phyloP scores from a whole-genome alignment of 2,329 filamentous ascomycete species.

The Camptophora hylomeconis region DNA sequence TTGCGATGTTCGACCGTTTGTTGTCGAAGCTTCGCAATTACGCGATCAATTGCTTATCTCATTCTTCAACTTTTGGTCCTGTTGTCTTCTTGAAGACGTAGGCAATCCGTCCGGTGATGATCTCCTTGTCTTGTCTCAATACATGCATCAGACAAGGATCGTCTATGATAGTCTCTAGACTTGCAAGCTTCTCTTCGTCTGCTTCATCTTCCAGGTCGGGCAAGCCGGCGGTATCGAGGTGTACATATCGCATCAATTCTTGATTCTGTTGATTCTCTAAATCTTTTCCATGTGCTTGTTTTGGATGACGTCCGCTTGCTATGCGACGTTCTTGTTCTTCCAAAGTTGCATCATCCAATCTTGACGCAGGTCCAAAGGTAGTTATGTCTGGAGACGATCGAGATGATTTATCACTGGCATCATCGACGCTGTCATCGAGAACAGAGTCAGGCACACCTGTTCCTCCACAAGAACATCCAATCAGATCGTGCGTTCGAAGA shows the following conservation, averaged over 20 bases:
- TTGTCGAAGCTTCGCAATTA: no score
- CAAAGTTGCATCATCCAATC: constrained; percentile 1
- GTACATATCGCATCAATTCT: constrained; percentile 30
- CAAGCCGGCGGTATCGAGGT: constrained; percentile 27
- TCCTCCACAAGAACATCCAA: constrained; percentile 51
- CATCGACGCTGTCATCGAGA: constrained; percentile 2
- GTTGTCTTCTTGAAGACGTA: constrained; percentile 17
- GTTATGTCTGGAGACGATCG: constrained; percentile 9
- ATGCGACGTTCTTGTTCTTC: constrained; percentile 4
- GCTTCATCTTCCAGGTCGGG: constrained; percentile 4
- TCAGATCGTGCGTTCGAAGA: constrained; percentile 56
- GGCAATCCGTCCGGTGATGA: constrained; percentile 11
- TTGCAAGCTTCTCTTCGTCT: constrained; percentile 2
- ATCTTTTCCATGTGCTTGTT: constrained; percentile 10
- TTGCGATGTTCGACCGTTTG: no score
- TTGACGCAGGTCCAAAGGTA: constrained; percentile 5
- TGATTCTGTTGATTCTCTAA: constrained; percentile 22
- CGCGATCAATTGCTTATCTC: no score
- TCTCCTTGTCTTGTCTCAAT: constrained; percentile 9
- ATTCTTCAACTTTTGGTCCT: no score
- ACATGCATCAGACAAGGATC: constrained; percentile 15
- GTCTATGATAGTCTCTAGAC: constrained; percentile 7
- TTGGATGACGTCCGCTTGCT: constrained; percentile 1
- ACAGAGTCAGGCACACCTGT: constrained; percentile 28
- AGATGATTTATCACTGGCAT: not conserved